phyloP scores from a whole-genome alignment of 148 eudicot species.

The Diospyros kaki region DNA sequence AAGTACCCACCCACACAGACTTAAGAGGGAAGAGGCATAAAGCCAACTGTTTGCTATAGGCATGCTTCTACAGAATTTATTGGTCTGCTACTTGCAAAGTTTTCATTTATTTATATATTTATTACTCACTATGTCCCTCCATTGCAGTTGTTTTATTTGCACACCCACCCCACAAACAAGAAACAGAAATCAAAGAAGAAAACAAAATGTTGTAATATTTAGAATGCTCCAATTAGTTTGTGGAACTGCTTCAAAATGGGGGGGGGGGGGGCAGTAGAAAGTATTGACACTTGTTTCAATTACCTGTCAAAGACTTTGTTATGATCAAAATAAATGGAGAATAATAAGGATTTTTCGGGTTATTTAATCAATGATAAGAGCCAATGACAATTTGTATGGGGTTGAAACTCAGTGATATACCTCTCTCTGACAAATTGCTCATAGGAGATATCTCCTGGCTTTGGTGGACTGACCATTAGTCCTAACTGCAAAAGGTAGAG shows the following conservation, averaged over 20 bases:
- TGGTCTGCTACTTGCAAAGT: too few relatives aligned
- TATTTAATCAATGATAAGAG: neutral
- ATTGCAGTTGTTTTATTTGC: constrained; percentile 1
- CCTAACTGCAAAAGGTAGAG: constrained; percentile 58
- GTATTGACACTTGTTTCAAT: neutral
- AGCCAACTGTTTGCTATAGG: neutral
- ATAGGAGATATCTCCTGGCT: constrained; percentile 90
- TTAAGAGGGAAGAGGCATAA: neutral
- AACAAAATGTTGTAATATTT: neutral
- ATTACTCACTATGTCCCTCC: neutral
- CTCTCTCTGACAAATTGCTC: constrained; percentile 73
- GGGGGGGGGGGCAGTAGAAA: neutral
- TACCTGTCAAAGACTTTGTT: neutral
- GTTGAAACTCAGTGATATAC: constrained; percentile 24
- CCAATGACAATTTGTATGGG: neutral
- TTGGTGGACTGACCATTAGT: constrained; percentile 89
- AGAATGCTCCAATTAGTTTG: neutral
- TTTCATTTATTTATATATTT: neutral
- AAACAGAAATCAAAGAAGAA: neutral
- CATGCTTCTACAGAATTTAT: neutral
- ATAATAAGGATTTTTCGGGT: neutral
- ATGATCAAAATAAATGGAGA: neutral
- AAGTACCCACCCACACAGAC: neutral
- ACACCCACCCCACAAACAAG: neutral
- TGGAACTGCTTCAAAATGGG: neutral